Percentiles rank a stretch among this genome's conserved stretches.
These are phyloP conservation scores for Takashimella tepidaria DNA, from an alignment of 1,284 basidiomycete species.

Conservation along the genomic window DNA sequence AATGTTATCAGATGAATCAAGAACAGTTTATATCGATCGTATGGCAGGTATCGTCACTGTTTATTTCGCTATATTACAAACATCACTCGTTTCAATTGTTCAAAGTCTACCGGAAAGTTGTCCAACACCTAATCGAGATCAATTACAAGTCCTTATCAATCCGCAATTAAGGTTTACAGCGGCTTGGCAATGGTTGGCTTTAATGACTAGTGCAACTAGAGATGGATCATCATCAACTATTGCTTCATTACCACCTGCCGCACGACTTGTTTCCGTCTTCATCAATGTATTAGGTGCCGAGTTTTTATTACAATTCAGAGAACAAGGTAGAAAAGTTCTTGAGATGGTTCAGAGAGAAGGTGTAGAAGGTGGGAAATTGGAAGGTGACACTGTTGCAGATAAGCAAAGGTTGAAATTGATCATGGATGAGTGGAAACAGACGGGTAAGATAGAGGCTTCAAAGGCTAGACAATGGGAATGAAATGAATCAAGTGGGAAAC, in stretches of 20 bases:
- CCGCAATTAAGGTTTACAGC: slow-evolving; percentile 60
- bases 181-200: slow-evolving; percentile 62
- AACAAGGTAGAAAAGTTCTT: slow-evolving; percentile 73
- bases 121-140: slow-evolving; percentile 49
- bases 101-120: slow-evolving; percentile 24
- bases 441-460: slow-evolving; percentile 7
- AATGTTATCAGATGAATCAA: slow-evolving; percentile 51
- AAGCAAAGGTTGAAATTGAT: slow-evolving; percentile 26
- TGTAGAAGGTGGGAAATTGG: slow-evolving; percentile 25
- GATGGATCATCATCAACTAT: slow-evolving; percentile 11
- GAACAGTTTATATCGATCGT: slow-evolving; percentile 65
- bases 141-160: slow-evolving; percentile 49
- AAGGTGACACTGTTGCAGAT: slow-evolving; percentile 32
- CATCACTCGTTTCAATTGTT: slow-evolving; percentile 40
- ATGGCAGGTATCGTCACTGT: slow-evolving; percentile 78
- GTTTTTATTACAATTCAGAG: slow-evolving; percentile 62
- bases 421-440: slow-evolving; percentile 19
- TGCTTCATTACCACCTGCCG: slow-evolving; percentile 30
- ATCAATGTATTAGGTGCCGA: slow-evolving; percentile 66
- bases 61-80: slow-evolving; percentile 73
- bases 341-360: slow-evolving; percentile 60
- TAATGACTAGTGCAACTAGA: slow-evolving; percentile 11
- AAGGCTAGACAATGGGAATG: slow-evolving; percentile 19
- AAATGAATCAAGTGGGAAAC: not conserved
- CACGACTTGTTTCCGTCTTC: slow-evolving; percentile 53